These are phyloP conservation scores for Acer saccharum DNA, from an alignment of 345 rosid genomes.

Conservation along the genomic window DNA sequence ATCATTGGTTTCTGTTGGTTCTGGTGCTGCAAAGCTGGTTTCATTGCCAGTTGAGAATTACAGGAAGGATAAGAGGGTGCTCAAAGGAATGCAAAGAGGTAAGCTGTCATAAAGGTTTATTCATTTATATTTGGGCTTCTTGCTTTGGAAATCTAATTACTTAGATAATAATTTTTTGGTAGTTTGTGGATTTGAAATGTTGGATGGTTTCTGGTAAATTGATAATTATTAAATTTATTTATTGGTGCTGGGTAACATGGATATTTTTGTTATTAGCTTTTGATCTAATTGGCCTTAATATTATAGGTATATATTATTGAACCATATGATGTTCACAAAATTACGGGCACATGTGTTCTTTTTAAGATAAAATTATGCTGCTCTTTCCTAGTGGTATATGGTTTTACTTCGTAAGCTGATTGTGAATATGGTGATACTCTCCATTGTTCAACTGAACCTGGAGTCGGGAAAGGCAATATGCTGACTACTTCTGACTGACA, in stretches of 20 bases:
- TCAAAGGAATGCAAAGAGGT: slow-evolving; percentile 98
- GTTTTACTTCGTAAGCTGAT: neutral
- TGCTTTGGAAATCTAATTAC: neutral
- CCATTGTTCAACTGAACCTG: neutral
- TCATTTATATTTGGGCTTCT: neutral
- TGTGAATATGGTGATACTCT: neutral
- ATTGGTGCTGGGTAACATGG: neutral
- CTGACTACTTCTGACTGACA: too few relatives aligned
- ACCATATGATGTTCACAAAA: neutral
- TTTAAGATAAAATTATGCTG: neutral
- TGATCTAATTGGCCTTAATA: neutral
- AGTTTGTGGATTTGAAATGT: neutral
- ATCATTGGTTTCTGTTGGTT: slow-evolving; percentile 75
- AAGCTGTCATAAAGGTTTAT: slow-evolving; percentile 20
- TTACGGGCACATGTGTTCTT: neutral
- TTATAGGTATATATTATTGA: neutral
- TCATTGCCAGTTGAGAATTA: slow-evolving; percentile 88
- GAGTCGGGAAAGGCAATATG: too few relatives aligned
- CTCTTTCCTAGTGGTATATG: neutral
- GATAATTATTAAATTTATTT: neutral
- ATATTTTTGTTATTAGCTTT: neutral
- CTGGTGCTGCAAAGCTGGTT: slow-evolving; percentile 81
- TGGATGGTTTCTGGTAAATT: neutral
- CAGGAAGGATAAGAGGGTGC: slow-evolving; percentile 76
- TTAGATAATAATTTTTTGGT: neutral